Base-by-base conservation (phyloP, 257 asterid species). In the Penstemon newberryi region DNA sequence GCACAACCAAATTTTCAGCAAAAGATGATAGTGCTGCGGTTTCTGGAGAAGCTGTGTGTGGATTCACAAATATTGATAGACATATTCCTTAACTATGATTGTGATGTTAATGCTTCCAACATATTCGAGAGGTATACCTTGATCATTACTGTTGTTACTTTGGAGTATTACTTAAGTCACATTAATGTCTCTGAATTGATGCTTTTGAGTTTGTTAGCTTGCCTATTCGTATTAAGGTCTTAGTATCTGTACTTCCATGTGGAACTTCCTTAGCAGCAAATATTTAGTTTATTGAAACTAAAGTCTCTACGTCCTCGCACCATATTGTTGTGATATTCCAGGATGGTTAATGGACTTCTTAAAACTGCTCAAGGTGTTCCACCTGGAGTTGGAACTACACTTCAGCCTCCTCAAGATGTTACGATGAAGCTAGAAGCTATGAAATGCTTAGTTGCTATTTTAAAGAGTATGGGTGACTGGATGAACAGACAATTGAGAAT, bases 351-450 rank as follows among this genome's bases (percentile, higher is more conserved):
- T 66, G 99, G 99, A 70, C 95, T 94, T 71, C 96, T 94, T 74
- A 94, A 94, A 87, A 94, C 99, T 74, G 98, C 98, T 74, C 99
- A 91, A 78, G 99, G 99, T 72, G 89, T 86, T 77, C 88, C 96
- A 42, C 96, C 99, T 72, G 99, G 99, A 65, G 81, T 71, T 71
- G 56, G 92, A 44, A 88, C 83, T 68, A 86, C 96, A 49, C 88
- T 92, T 72, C 85, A 80, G 86, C 95, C 95, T 75, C 95, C 94
- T 65, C 95, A 92, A 80, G 98, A 92, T 69, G 76, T 75, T 75
- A 72, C 83, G 33, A 80, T 92, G 98, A 90, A 92, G 86, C 82
- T 89, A 74, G 96, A 91, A 84, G 95, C 99, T 66, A 91, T 87
- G 96, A 85, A 81, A 79, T 94, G 99, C 81, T 84, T 94, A 70